Percentiles rank a stretch among this genome's conserved stretches.
Conservation (phyloP, 176 grass and related monocot genomes). For the Musa beccarii region DNA sequence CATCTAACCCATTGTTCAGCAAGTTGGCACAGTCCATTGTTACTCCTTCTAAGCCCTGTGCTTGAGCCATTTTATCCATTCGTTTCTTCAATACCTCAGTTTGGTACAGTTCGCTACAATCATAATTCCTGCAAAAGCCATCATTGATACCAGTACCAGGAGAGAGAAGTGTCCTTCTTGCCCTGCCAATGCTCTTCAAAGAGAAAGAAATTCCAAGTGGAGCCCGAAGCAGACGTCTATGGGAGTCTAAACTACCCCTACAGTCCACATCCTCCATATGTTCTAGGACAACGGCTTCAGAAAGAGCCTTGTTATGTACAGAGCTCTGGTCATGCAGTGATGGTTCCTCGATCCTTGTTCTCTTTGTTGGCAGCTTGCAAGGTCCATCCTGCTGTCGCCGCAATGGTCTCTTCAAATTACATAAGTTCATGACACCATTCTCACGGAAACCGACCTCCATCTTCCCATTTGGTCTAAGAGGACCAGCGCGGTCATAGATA, state of each 20-base stretch:
- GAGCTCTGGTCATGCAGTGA: not conserved
- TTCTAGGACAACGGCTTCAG: constrained; percentile 7
- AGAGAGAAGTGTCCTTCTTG: constrained; percentile 22
- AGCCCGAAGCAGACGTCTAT: constrained; percentile 32
- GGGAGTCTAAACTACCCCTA: constrained; percentile 23
- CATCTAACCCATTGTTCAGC: constrained; percentile 14
- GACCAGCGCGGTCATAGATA: constrained; percentile 33
- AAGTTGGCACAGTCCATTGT: constrained; percentile 19
- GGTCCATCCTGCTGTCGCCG: constrained; percentile 28
- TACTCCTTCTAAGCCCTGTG: constrained; percentile 4
- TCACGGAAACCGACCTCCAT: constrained; percentile 25
- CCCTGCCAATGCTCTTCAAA: constrained; percentile 44
- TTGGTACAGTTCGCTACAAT: constrained; percentile 6
- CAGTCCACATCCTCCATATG: constrained; percentile 21
- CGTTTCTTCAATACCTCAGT: constrained; percentile 7
- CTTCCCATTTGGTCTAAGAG: constrained; percentile 29
- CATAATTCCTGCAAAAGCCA: constrained; percentile 21
- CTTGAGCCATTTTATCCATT: constrained; percentile 10
- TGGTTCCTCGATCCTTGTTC: constrained; percentile 17
- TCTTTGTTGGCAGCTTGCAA: constrained; percentile 46
- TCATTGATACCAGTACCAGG: constrained; percentile 11
- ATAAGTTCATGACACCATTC: constrained; percentile 32
- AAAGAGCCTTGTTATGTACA: not conserved
- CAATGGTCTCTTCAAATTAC: constrained; percentile 35
- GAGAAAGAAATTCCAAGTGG: constrained; percentile 66